A percentile compares a stretch with the other conserved stretches of the same genome.
These are phyloP conservation scores for Phytophthora pluvialis DNA, from an alignment of 352 stramenopile species.

Conservation along the genomic window DNA sequence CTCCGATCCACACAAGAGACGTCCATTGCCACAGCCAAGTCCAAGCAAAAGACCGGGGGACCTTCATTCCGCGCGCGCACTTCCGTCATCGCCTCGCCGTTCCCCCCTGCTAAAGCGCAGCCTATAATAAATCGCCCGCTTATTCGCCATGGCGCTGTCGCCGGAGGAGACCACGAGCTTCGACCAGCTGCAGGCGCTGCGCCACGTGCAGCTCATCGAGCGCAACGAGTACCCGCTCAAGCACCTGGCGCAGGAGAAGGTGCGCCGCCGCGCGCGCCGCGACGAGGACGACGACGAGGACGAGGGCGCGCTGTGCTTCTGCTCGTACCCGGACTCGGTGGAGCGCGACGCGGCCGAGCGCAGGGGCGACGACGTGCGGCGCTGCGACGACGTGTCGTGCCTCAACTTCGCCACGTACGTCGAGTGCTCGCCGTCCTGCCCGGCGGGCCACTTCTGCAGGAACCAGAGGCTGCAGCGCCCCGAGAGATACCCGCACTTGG, in stretches of 20 bases:
- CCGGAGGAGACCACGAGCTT: slow-evolving; percentile 36
- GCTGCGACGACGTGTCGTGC: slow-evolving; percentile 87
- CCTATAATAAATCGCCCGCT: neutral
- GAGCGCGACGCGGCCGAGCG: slow-evolving; percentile 44
- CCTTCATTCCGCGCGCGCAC: too few species aligned
- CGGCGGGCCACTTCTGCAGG: slow-evolving; percentile 52
- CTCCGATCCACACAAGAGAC: neutral
- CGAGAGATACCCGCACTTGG: slow-evolving; percentile 63
- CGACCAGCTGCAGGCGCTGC: slow-evolving; percentile 74
- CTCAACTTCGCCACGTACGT: slow-evolving; percentile 91
- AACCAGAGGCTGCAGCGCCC: slow-evolving; percentile 85
- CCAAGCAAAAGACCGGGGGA: too few species aligned
- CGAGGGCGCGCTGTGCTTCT: slow-evolving; percentile 61
- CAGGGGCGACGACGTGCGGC: slow-evolving; percentile 23
- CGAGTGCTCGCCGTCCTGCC: slow-evolving; percentile 67
- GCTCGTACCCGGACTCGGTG: slow-evolving; percentile 45
- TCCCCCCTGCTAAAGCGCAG: neutral
- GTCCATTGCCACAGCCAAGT: neutral
- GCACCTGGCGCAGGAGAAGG: slow-evolving; percentile 52
- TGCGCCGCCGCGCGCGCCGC: slow-evolving; percentile 37
- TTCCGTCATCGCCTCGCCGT: neutral
- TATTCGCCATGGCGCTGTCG: slow-evolving; percentile 6
- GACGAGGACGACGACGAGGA: slow-evolving; percentile 53
- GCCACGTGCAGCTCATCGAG: slow-evolving; percentile 63
- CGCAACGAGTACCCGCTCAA: slow-evolving; percentile 79